Base-by-base conservation (phyloP, 2,329 filamentous ascomycete genomes). In the Blastomyces parvus region DNA sequence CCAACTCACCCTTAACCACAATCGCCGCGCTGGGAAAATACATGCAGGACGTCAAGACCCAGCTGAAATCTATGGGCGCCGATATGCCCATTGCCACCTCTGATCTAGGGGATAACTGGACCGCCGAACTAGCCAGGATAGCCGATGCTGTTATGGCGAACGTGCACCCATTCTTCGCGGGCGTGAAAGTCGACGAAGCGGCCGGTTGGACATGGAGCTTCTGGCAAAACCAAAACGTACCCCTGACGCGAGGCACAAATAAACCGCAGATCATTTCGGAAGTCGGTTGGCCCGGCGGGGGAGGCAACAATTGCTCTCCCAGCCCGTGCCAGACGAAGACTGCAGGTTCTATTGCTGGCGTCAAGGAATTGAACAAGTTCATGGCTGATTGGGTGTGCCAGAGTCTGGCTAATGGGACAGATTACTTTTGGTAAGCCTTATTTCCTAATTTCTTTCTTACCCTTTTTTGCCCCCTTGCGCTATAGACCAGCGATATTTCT, bases 141-240 rank as follows among this genome's bases (percentile, higher is more conserved):
- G 89, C 90, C 52, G 92, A 97, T 74, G 87, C 90, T 70, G 86
- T 97, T 76, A 97, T 97, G 92, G 88, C 90, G 69, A 97, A 97
- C 73, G 90, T 97, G 62, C 94, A 97, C 73, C 93, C 94, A 0
- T 97, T 97, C 82, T 97, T 97, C 72, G 89, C 87, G 0, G 93
- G 93, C 57, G 85, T 90, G 14, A 79, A 83, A 0, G 87, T 86
- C 1, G 79, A 84, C 1, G 74, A 83, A 1, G 90, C 91, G 0
- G 87, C 91, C 0, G 77, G 73, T 8, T 97, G 93, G 93, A 96
- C 93, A 0, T 90, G 82, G 77, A 76, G 76, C 19, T 97, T 97
- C 77, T 97, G 91, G 88, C 77, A 88, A 55, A 79, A 76, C 11
- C 82, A 92, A 63, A 87, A 93, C 68, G 83, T 85, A 0, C 67